Conservation (phyloP, 306 rosid species). For the Cucurbita maxima region DNA sequence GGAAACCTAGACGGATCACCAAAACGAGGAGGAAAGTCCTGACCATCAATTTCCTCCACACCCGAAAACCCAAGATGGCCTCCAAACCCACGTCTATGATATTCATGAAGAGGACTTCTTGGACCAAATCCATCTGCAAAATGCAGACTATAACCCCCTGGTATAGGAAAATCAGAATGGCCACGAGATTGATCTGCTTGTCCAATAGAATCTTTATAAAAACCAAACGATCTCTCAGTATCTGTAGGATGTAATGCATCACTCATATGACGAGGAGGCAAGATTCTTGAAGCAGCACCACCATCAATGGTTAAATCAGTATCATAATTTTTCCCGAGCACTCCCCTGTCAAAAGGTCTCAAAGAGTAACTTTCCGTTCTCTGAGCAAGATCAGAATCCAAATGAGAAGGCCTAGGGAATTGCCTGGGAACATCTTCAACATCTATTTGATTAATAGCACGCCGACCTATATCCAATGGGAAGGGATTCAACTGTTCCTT, state of each 20-base stretch:
- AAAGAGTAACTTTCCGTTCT: conserved; percentile 31
- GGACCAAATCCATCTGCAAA: conserved; percentile 42
- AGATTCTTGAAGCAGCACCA: conserved; percentile 20
- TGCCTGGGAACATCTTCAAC: conserved; percentile 54
- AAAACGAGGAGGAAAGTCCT: conserved; percentile 36
- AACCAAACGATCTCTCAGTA: conserved; percentile 37
- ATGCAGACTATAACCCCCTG: conserved; percentile 37
- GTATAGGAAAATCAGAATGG: conserved; percentile 43
- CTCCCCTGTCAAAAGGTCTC: conserved; percentile 38
- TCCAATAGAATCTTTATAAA: conserved; percentile 30
- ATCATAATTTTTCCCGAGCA: conserved; percentile 21
- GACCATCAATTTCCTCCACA: conserved; percentile 60
- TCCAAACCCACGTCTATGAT: conserved; percentile 42
- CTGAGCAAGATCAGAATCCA: conserved; percentile 43
- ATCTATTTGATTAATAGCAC: conserved; percentile 28
- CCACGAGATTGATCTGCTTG: conserved; percentile 28
- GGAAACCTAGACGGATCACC: conserved; percentile 62
- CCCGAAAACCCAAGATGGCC: conserved; percentile 30
- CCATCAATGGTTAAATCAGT: conserved; percentile 22
- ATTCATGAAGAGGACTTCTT: conserved; percentile 58
- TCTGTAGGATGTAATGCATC: conserved; percentile 21
- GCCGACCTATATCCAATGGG: conserved; percentile 21
- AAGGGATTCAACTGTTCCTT: conserved; percentile 22
- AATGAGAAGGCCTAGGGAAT: conserved; percentile 41
- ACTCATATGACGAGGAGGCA: conserved; percentile 18